Percentiles rank a stretch among this genome's conserved stretches.
These are phyloP conservation scores for Phyllosticta capitalensis DNA, from an alignment of 2,329 filamentous ascomycete species.

Conservation along the genomic window DNA sequence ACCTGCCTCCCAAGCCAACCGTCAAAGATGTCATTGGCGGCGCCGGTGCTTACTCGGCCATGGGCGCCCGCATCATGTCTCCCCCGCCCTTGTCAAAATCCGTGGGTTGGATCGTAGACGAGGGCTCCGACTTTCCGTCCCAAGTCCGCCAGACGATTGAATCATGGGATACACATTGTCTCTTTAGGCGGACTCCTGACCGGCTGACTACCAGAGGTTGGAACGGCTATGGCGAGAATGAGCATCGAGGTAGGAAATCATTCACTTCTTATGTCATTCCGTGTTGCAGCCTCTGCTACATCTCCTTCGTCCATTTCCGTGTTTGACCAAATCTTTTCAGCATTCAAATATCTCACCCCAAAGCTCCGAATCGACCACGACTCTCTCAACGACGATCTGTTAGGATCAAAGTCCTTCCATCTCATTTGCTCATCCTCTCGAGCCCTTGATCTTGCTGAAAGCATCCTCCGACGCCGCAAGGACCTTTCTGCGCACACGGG, in stretches of 20 bases:
- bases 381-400: slow-evolving; percentile 56
- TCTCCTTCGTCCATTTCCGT: neutral
- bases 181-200: slow-evolving; percentile 55
- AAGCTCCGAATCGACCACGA: slow-evolving; percentile 70
- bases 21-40: slow-evolving; percentile 76
- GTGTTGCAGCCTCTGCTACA: neutral
- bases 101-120: slow-evolving; percentile 86
- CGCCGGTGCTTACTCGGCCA: slow-evolving; percentile 73
- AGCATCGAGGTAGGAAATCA: slow-evolving; percentile 44
- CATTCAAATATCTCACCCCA: slow-evolving; percentile 80
- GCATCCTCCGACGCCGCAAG: slow-evolving; percentile 51
- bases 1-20: slow-evolving; percentile 57
- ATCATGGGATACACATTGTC: slow-evolving; percentile 65
- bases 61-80: slow-evolving; percentile 83
- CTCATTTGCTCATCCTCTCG: slow-evolving; percentile 73
- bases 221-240: slow-evolving; percentile 74
- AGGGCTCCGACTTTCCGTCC: slow-evolving; percentile 75
- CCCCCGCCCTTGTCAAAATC: slow-evolving; percentile 53
- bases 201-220: slow-evolving; percentile 80
- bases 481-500: slow-evolving; percentile 17
- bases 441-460: slow-evolving; percentile 64
- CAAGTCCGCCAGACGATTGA: slow-evolving; percentile 54
- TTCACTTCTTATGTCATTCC: neutral
- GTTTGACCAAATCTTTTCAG: slow-evolving; percentile 21
- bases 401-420: slow-evolving; percentile 72